Percentiles rank a stretch among this genome's conserved stretches.
Evolutionary conservation across 495 filamentous ascomycete species (phyloP).

Genomic region (Parathielavia hyrcaniae): DNA sequence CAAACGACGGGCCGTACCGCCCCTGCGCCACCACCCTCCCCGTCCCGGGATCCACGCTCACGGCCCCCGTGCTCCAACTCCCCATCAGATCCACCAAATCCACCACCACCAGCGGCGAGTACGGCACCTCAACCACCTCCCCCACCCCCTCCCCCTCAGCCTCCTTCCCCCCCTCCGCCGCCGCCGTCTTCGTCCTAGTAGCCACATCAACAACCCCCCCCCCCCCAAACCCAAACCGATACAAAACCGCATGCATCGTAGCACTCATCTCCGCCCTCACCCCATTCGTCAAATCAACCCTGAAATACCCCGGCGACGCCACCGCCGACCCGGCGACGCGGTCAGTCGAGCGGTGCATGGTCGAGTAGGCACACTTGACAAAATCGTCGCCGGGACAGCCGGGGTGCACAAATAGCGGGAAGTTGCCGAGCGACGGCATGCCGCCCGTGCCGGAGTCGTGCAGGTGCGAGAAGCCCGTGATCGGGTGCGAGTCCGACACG

Average conservation of each 20-base stretch:
- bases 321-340: conserved; percentile 48
- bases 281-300: conserved; percentile 52
- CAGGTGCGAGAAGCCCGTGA: conserved; percentile 54
- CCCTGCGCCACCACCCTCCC: conserved; percentile 60
- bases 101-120: conserved; percentile 55
- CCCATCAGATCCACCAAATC: conserved; percentile 60
- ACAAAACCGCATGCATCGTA: conserved; percentile 57
- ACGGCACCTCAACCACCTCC: too few species aligned
- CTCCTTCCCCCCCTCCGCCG: neutral
- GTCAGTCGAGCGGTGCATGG: conserved; percentile 40
- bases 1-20: conserved; percentile 61
- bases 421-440: conserved; percentile 67
- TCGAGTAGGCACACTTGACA: conserved; percentile 54
- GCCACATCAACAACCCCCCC: conserved; percentile 13
- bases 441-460: conserved; percentile 58
- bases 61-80: conserved; percentile 52
- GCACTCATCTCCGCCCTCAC: conserved; percentile 69
- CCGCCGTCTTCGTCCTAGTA: neutral
- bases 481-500: conserved; percentile 50
- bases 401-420: conserved; percentile 64
- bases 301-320: conserved; percentile 65
- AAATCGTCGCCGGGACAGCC: conserved; percentile 59
- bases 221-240: conserved; percentile 58
- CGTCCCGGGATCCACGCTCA: conserved; percentile 44
- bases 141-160: too few species aligned